Evolutionary conservation across 306 rosid species (phyloP).

Genomic region (Begonia masoniana): DNA sequence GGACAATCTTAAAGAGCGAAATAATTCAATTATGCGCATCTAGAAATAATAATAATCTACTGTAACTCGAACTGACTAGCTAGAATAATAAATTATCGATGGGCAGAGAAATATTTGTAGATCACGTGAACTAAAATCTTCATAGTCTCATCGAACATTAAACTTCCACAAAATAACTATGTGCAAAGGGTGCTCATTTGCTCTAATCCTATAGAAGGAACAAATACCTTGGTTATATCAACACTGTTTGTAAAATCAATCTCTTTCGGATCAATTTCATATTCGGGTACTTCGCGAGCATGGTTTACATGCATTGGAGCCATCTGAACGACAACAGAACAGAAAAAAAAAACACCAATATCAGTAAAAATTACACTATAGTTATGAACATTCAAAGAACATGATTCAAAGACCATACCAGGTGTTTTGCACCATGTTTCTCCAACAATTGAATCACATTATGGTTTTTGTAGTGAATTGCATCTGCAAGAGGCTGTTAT

Average conservation of each 20-base stretch:
- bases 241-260: constrained; percentile 75
- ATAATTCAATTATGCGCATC: too few species aligned
- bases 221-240: constrained; percentile 61
- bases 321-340: constrained; percentile 31
- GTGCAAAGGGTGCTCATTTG: too few species aligned
- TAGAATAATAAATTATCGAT: too few species aligned
- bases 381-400: background rate
- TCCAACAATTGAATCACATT: constrained; percentile 73
- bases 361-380: background rate
- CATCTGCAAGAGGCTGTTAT: constrained; percentile 88
- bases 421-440: constrained; percentile 67
- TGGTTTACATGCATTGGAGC: constrained; percentile 74
- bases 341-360: constrained; percentile 2
- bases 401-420: constrained; percentile 24
- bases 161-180: too few species aligned
- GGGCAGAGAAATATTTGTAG: too few species aligned
- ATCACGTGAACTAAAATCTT: too few species aligned
- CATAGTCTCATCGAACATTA: too few species aligned
- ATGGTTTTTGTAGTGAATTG: constrained; percentile 56
- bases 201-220: background rate
- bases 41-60: too few species aligned
- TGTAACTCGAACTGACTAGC: too few species aligned
- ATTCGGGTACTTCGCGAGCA: constrained; percentile 85
- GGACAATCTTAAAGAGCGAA: too few species aligned
- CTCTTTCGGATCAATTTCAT: constrained; percentile 80